These are phyloP conservation scores for Skeletonema grethae DNA, from an alignment of 108 stramenopile genomes.

Conservation along the genomic window DNA sequence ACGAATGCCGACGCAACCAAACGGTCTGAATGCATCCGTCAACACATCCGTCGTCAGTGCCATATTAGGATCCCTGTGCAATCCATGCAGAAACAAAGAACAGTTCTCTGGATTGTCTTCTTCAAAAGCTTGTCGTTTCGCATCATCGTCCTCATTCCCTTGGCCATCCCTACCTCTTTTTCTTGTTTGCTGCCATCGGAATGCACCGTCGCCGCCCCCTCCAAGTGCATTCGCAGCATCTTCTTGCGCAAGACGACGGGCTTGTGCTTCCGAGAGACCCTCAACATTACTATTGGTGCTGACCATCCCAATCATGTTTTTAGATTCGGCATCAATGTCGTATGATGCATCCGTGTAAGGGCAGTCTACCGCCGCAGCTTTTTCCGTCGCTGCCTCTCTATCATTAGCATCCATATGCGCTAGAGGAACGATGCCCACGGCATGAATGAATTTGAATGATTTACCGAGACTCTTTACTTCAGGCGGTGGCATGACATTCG, in stretches of 20 bases:
- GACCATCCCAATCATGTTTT: neutral
- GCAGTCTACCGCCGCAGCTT: slow-evolving; percentile 49
- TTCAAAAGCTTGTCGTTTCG: slow-evolving; percentile 44
- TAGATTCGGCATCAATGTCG: slow-evolving; percentile 16
- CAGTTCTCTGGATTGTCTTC: slow-evolving; percentile 56
- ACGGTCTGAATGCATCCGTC: slow-evolving; percentile 63
- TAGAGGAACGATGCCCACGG: slow-evolving; percentile 79
- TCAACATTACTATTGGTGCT: slow-evolving; percentile 3
- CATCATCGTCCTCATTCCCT: slow-evolving; percentile 28
- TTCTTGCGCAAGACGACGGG: slow-evolving; percentile 58
- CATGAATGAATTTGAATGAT: slow-evolving; percentile 81
- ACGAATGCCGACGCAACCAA: slow-evolving; percentile 54
- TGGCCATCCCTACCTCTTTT: slow-evolving; percentile 46
- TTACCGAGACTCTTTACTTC: slow-evolving; percentile 54
- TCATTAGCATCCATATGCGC: slow-evolving; percentile 39
- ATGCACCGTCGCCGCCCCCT: slow-evolving; percentile 19
- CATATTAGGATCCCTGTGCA: slow-evolving; percentile 74
- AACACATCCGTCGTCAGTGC: slow-evolving; percentile 40
- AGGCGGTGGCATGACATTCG: slow-evolving; percentile 43
- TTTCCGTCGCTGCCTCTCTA: slow-evolving; percentile 39
- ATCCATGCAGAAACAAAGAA: slow-evolving; percentile 78
- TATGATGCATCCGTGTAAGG: slow-evolving; percentile 66
- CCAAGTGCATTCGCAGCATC: slow-evolving; percentile 28
- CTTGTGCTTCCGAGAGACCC: slow-evolving; percentile 66
- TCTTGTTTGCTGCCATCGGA: slow-evolving; percentile 55